Base-by-base conservation (phyloP, 306 rosid genomes). In the Citrullus amarus region DNA sequence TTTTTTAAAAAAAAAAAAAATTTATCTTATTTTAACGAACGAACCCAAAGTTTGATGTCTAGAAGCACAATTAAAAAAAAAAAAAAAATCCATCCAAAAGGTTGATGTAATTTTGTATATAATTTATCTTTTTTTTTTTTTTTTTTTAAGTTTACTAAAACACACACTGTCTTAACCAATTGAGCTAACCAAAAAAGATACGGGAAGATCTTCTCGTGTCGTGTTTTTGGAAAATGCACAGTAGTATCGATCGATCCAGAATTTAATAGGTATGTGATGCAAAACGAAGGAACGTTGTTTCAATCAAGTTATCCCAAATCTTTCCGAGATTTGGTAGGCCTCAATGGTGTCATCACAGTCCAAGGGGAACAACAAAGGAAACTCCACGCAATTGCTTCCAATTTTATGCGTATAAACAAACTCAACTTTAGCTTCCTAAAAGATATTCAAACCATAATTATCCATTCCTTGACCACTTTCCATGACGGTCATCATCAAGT, bases 301-400 rank as follows among this genome's bases (percentile, higher is more conserved):
- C 84, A 77, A 69, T 94, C 96, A 5, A 89, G 92, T 79, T 94
- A 94, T 63, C 98, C 98, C 0, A 94, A 94, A 81, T 94, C 98
- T 7, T 92, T 94, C 81, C 83, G 92, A 69, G 98, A 94, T 65
- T 92, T 94, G 87, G 98, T 94, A 14, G 98, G 98, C 34, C 88
- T 87, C 77, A 92, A 94, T 79, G 97, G 98, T 48, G 90, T 94
- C 61, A 94, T 94, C 83, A 92, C 98, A 8, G 95, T 86, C 59
- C 98, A 92, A 62, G 98, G 98, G 76, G 97, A 94, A 43, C 96
- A 89, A 38, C 98, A 92, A 55, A 87, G 96, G 80, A 94, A 83
- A 38, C 92, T 94, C 25, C 98, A 94, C 60, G 87, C 90, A 11
- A 94, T 94, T 34, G 97, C 98, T 32, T 90, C 91, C 20, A 94